Base-by-base conservation (phyloP, 2,329 filamentous ascomycete species). In the Lizonia empirigonia region DNA sequence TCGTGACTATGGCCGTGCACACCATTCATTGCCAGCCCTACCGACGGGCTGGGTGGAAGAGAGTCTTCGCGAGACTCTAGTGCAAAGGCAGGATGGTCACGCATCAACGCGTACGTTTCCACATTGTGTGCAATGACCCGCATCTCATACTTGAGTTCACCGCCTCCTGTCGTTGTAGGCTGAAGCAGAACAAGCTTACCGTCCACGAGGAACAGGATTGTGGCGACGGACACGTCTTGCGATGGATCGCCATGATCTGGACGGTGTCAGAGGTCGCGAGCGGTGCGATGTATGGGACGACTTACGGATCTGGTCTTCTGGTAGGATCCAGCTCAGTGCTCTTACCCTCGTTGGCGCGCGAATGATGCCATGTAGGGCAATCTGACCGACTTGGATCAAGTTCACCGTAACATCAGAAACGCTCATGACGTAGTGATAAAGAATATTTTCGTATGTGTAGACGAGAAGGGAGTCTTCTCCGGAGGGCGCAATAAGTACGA, bases 71-170 rank as follows among this genome's bases (percentile, higher is more conserved):
- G 74, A 22, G 74, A 74, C 10, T 76, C 73, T 55, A 81, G 77
- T 29, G 60, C 66, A 46, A 77, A 71, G 29, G 77, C 74, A 6
- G 85, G 85, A 64, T 95, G 89, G 67, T 99, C 94, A 58, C 92
- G 86, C 85, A 95, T 95, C 63, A 94, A 85, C 45, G 88, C 87
- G 70, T 96, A 97, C 65, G 94, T 97, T 71, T 99, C 94, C 32
- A 97, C 91, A 64, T 96, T 95, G 65, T 97, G 91, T 10, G 92
- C 91, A 68, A 99, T 88, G 52, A 97, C 88, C 8, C 92, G 88
- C 94, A 99, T 99, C 68, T 97, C 93, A 68, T 99, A 99, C 76
- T 97, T 97, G 42, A 97, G 80, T 62, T 91, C 88, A 5, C 90
- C 89, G 34, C 88, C 84, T 39, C 90, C 89, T 42, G 89, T 92